These are phyloP conservation scores for Tolypocladium endophyticum DNA, from an alignment of 2,329 filamentous ascomycete genomes.

Conservation along the genomic window DNA sequence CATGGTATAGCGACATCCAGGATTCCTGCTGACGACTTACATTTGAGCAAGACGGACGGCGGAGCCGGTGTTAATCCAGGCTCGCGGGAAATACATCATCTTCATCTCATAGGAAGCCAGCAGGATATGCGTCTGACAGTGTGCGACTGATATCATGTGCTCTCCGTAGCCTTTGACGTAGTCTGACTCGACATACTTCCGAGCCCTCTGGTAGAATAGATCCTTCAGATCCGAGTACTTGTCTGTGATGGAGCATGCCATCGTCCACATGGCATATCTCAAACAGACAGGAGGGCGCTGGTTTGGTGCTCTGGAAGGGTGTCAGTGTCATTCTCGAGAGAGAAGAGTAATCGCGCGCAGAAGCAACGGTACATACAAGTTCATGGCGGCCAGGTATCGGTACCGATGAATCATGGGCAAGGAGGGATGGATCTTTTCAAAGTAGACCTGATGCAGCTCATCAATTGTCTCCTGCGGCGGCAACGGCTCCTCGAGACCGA, in stretches of 20 bases:
- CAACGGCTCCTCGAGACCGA: constrained; percentile 49
- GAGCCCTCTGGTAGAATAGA: constrained; percentile 78
- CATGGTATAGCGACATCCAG: not conserved
- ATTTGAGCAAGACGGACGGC: constrained; percentile 76
- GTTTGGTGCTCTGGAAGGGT: constrained; percentile 50
- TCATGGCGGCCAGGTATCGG: constrained; percentile 80
- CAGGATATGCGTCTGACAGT: constrained; percentile 76
- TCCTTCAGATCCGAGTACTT: constrained; percentile 72
- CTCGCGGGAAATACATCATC: constrained; percentile 92
- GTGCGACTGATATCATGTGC: constrained; percentile 71
- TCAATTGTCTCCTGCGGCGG: constrained; percentile 58
- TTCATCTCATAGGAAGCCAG: constrained; percentile 86
- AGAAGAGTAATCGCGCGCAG: not conserved
- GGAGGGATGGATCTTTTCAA: constrained; percentile 80
- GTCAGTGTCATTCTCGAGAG: not conserved
- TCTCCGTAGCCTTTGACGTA: constrained; percentile 91
- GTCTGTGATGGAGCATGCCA: constrained; percentile 76
- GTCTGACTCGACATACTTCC: constrained; percentile 84
- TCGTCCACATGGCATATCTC: constrained; percentile 92
- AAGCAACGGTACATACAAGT: constrained; percentile 43
- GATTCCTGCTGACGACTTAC: constrained; percentile 30
- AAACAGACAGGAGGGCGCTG: constrained; percentile 80
- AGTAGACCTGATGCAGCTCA: constrained; percentile 82
- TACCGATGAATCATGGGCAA: constrained; percentile 82
- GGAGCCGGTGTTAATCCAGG: constrained; percentile 85